A percentile compares a stretch with the other conserved stretches of the same genome.
Evolutionary conservation across 257 asterid genomes (phyloP).

Genomic region (Galeopsis tetrahit): DNA sequence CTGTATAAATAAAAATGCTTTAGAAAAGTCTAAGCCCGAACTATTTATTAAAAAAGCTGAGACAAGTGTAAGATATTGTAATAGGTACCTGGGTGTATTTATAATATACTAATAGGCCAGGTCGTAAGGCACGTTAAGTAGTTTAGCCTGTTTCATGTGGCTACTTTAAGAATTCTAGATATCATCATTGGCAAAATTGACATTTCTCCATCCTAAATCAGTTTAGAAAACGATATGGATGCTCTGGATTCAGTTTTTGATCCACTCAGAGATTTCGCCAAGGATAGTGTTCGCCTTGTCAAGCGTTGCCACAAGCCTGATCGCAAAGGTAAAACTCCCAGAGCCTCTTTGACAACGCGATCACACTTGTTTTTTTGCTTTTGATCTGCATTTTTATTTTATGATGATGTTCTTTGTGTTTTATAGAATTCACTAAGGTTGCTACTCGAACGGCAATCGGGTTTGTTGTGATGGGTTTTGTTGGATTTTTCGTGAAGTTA

Average conservation of each 20-base stretch:
- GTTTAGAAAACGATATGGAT: conserved; percentile 38
- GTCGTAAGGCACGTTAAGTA: too few relatives aligned
- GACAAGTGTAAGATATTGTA: too few relatives aligned
- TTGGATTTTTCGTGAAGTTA: conserved; percentile 65
- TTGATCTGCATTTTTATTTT: not conserved
- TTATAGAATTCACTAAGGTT: conserved; percentile 62
- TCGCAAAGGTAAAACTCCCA: conserved; percentile 53
- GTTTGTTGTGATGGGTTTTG: conserved; percentile 66
- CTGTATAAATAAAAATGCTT: too few relatives aligned
- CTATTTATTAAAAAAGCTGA: too few relatives aligned
- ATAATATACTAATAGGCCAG: too few relatives aligned
- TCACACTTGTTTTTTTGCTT: not conserved
- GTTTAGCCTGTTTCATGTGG: too few relatives aligned
- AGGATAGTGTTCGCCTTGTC: conserved; percentile 67
- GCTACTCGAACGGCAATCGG: conserved; percentile 69
- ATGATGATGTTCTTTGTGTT: conserved; percentile 2
- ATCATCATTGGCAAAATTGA: conserved; percentile 31
- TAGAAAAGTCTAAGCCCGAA: too few relatives aligned
- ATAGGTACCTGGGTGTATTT: too few relatives aligned
- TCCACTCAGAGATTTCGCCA: conserved; percentile 60
- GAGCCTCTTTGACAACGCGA: not conserved
- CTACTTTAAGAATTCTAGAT: conserved; percentile 32
- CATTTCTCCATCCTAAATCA: not conserved
- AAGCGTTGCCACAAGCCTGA: conserved; percentile 74
- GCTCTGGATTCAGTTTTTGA: conserved; percentile 63